Evolutionary conservation across 2,329 filamentous ascomycete genomes (phyloP).

Genomic region (Neonectria faginata): DNA sequence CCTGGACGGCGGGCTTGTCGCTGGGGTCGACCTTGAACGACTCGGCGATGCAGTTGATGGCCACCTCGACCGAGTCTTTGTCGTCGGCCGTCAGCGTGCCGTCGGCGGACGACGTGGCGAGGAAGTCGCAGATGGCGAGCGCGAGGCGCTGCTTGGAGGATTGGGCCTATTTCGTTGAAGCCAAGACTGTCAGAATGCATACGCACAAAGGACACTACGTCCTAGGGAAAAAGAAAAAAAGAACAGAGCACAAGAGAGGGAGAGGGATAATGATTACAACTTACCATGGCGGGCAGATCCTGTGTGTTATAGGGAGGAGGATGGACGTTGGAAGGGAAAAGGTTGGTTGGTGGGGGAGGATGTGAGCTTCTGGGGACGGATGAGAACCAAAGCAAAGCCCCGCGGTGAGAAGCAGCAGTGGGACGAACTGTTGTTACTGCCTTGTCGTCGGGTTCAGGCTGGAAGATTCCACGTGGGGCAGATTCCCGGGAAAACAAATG

Average conservation of each 20-base stretch:
- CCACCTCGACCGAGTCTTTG: slow-evolving; percentile 92
- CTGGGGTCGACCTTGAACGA: slow-evolving; percentile 94
- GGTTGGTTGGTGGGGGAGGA: background rate
- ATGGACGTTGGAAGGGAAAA: slow-evolving; percentile 10
- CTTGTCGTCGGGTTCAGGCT: slow-evolving; percentile 21
- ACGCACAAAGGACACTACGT: no score
- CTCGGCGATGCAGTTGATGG: slow-evolving; percentile 92
- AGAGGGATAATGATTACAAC: background rate
- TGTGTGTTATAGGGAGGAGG: background rate
- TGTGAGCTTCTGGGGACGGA: slow-evolving; percentile 17
- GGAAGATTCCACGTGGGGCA: slow-evolving; percentile 49
- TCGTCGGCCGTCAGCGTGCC: slow-evolving; percentile 91
- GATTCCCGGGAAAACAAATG: slow-evolving; percentile 16
- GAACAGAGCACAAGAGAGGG: no score
- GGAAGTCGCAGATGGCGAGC: slow-evolving; percentile 97
- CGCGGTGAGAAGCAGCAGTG: slow-evolving; percentile 26
- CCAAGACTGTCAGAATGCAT: slow-evolving; percentile 10
- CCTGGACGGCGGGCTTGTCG: slow-evolving; percentile 76
- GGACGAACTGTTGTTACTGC: slow-evolving; percentile 6
- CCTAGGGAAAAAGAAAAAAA: no score
- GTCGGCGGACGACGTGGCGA: slow-evolving; percentile 84
- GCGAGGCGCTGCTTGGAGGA: slow-evolving; percentile 85
- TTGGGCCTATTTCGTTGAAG: slow-evolving; percentile 44
- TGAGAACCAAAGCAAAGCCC: slow-evolving; percentile 18
- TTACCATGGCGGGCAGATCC: slow-evolving; percentile 24